phyloP scores from a whole-genome alignment of 768 basidiomycete species.

The Hericium coralloides region DNA sequence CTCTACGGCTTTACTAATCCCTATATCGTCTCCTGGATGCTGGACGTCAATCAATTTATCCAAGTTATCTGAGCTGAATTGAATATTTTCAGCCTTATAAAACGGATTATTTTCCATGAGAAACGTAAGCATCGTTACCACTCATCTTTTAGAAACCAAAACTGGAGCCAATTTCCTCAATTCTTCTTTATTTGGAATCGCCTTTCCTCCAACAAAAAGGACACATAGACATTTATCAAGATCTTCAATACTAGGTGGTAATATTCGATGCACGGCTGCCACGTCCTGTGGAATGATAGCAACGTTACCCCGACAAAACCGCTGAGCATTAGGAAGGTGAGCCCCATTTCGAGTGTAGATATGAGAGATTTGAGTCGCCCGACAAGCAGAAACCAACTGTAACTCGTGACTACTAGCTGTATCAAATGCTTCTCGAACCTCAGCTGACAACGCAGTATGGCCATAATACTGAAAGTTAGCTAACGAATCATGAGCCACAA shows the following conservation, averaged over 20 bases:
- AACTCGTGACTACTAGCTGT: not conserved
- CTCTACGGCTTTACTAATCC: too few species aligned
- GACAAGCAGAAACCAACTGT: not conserved
- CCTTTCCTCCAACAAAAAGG: not conserved
- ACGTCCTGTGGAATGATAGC: slow-evolving; percentile 1
- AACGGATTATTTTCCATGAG: not conserved
- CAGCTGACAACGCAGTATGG: not conserved
- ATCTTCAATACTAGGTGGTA: not conserved
- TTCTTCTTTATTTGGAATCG: not conserved
- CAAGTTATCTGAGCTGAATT: not conserved
- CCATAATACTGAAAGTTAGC: not conserved
- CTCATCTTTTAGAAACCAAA: not conserved
- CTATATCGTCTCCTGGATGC: too few species aligned
- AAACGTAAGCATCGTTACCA: not conserved
- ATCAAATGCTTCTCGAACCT: not conserved
- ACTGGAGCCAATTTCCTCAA: not conserved
- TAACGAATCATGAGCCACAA: not conserved
- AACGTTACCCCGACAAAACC: not conserved
- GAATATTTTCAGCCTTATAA: not conserved
- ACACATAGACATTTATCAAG: not conserved
- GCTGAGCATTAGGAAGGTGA: not conserved
- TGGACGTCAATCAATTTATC: too few species aligned
- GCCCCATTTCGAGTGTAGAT: not conserved
- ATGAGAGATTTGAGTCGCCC: not conserved
- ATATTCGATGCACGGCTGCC: not conserved